Percentiles rank a stretch among this genome's conserved stretches.
These are phyloP conservation scores for Alternaria sp. DNA, from an alignment of 2,329 filamentous ascomycete species.

Conservation along the genomic window DNA sequence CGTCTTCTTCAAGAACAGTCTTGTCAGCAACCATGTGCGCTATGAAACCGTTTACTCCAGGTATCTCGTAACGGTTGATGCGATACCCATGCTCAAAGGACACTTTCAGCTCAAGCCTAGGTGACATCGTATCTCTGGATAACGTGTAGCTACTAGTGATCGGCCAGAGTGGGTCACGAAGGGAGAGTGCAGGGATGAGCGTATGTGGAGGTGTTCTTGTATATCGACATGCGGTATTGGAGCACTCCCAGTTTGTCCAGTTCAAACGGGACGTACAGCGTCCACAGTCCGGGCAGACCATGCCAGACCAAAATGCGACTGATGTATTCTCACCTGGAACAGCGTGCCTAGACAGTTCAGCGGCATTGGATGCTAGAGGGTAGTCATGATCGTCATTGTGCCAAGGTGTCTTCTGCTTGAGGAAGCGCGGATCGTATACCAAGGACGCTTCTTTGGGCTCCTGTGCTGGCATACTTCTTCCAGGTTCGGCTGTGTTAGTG, in stretches of 20 bases:
- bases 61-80: slow-evolving; percentile 57
- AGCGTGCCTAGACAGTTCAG: slow-evolving; percentile 44
- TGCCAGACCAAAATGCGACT: slow-evolving; percentile 65
- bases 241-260: slow-evolving; percentile 71
- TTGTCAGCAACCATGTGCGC: slow-evolving; percentile 66
- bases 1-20: slow-evolving; percentile 58
- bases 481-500: neutral
- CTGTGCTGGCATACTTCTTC: slow-evolving; percentile 25
- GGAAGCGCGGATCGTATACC: slow-evolving; percentile 65
- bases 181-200: slow-evolving; percentile 35
- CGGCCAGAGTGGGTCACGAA: slow-evolving; percentile 50
- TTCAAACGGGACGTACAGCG: slow-evolving; percentile 67
- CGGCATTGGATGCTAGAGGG: slow-evolving; percentile 38
- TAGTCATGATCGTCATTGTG: slow-evolving; percentile 49
- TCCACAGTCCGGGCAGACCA: slow-evolving; percentile 71
- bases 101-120: slow-evolving; percentile 44
- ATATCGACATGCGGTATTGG: slow-evolving; percentile 61
- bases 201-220: slow-evolving; percentile 46
- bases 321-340: slow-evolving; percentile 59
- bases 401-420: slow-evolving; percentile 62
- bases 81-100: slow-evolving; percentile 53
- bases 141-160: slow-evolving; percentile 44
- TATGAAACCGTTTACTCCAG: slow-evolving; percentile 55
- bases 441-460: slow-evolving; percentile 50
- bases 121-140: slow-evolving; percentile 40